These are phyloP conservation scores for Erigeron canadensis DNA, from an alignment of 129 eudicot genomes.

Conservation along the genomic window DNA sequence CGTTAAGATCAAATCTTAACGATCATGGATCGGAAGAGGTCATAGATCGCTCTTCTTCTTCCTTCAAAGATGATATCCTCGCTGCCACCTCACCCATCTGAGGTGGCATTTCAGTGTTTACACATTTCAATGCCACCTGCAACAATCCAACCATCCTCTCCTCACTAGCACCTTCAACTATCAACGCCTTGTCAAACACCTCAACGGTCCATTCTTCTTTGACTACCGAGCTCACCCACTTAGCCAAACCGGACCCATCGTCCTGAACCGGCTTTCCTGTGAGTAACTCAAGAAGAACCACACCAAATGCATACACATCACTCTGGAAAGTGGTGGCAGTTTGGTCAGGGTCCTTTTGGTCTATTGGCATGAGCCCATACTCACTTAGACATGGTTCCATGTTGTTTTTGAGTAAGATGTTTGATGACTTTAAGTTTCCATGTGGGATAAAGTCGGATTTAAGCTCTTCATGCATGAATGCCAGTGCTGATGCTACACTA, in stretches of 20 bases:
- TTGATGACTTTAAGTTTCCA: constrained; percentile 74
- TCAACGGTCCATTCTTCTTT: constrained; percentile 78
- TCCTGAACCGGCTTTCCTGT: constrained; percentile 68
- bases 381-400: constrained; percentile 73
- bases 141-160: constrained; percentile 64
- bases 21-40: constrained; percentile 48
- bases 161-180: constrained; percentile 61
- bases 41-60: constrained; percentile 57
- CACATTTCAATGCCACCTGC: constrained; percentile 70
- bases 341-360: constrained; percentile 29
- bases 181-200: constrained; percentile 58
- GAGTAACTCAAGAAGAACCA: constrained; percentile 64
- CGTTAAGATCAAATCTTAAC: not conserved
- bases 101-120: constrained; percentile 53
- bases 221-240: constrained; percentile 67
- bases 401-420: constrained; percentile 49
- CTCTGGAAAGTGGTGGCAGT: constrained; percentile 32
- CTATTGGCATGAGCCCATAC: constrained; percentile 55
- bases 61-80: constrained; percentile 50
- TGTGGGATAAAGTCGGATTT: constrained; percentile 56
- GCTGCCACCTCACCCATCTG: constrained; percentile 41
- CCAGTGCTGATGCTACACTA: constrained; percentile 51
- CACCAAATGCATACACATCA: constrained; percentile 57
- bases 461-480: constrained; percentile 72
- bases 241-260: constrained; percentile 44